A percentile compares a stretch with the other conserved stretches of the same genome.
Evolutionary conservation across 139 green algal species (phyloP).

Genomic region (Chlamydomonas sp.): DNA sequence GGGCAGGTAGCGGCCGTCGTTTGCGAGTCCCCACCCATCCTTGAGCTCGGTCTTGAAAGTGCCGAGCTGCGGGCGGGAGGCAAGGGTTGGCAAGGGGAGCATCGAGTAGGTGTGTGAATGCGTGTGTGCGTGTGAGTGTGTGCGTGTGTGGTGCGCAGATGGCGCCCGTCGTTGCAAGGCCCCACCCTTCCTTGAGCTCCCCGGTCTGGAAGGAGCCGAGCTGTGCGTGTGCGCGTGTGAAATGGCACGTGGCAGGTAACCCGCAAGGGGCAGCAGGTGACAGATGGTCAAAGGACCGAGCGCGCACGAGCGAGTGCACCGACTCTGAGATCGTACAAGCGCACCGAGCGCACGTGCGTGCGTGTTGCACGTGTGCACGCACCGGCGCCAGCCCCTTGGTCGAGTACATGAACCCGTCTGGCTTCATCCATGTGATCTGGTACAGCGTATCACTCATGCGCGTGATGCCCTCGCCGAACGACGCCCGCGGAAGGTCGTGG

Average conservation of each 20-base stretch:
- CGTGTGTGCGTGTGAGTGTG: not conserved
- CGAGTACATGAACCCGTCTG: slow-evolving; percentile 30
- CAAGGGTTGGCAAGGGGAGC: not conserved
- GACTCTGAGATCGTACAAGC: not conserved
- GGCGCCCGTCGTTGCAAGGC: too few species aligned
- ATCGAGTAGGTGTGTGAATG: not conserved
- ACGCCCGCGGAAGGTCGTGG: slow-evolving; percentile 7
- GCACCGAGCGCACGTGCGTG: not conserved
- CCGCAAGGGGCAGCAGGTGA: not conserved
- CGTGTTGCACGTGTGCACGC: not conserved
- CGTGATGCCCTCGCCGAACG: slow-evolving; percentile 75
- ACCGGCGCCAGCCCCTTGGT: slow-evolving; percentile 31
- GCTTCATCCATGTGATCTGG: slow-evolving; percentile 53
- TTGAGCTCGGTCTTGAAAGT: not conserved
- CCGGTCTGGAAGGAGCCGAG: not conserved
- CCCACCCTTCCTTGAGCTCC: not conserved
- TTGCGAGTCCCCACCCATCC: not conserved
- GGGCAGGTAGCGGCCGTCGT: not conserved
- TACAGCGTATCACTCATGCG: slow-evolving; percentile 55
- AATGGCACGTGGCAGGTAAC: not conserved
- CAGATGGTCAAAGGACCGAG: not conserved
- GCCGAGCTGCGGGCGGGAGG: not conserved
- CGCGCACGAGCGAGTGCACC: not conserved
- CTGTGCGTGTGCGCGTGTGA: not conserved
- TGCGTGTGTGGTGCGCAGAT: not conserved